Evolutionary conservation across 352 stramenopile genomes (phyloP).

Genomic region (Achlya hypogyna): DNA sequence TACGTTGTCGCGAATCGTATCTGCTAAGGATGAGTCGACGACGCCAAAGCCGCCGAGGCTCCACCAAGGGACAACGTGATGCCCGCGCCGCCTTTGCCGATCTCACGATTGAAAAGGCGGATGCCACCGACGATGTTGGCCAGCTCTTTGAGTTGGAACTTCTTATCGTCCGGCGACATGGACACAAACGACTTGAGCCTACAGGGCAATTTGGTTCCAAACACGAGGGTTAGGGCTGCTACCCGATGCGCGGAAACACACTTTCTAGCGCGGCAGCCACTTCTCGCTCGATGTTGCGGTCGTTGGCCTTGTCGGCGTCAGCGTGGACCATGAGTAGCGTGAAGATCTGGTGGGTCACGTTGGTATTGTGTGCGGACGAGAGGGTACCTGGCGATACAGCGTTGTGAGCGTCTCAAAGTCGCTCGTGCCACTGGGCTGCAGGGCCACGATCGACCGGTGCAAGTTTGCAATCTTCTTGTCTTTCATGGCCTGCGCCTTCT

Average conservation of each 20-base stretch:
- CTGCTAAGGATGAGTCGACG: slow-evolving; percentile 33
- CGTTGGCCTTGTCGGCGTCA: slow-evolving; percentile 39
- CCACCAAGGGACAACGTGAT: slow-evolving; percentile 51
- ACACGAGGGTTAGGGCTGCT: background rate
- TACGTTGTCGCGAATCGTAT: slow-evolving; percentile 18
- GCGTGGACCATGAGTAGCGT: slow-evolving; percentile 71
- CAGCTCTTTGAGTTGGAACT: slow-evolving; percentile 85
- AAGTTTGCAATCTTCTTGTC: slow-evolving; percentile 51
- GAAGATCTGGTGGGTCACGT: slow-evolving; percentile 38
- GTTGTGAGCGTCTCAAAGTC: slow-evolving; percentile 87
- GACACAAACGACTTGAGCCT: slow-evolving; percentile 89
- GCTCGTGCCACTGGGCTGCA: slow-evolving; percentile 63
- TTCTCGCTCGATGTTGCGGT: slow-evolving; percentile 73
- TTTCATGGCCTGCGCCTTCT: slow-evolving; percentile 42
- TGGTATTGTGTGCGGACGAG: background rate
- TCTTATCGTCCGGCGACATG: slow-evolving; percentile 85
- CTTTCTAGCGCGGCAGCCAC: slow-evolving; percentile 87
- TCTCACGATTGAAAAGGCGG: slow-evolving; percentile 87
- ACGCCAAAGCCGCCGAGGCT: slow-evolving; percentile 39
- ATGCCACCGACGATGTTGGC: slow-evolving; percentile 89
- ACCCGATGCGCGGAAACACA: slow-evolving; percentile 89
- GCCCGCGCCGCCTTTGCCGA: slow-evolving; percentile 78
- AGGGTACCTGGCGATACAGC: slow-evolving; percentile 77
- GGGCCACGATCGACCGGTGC: slow-evolving; percentile 59
- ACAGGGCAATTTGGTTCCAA: background rate